Evolutionary conservation across 1,139 yeast species (phyloP), one percentile per base, ranked within the genome.

Genomic region (Yamadazyma trypodendri): DNA sequence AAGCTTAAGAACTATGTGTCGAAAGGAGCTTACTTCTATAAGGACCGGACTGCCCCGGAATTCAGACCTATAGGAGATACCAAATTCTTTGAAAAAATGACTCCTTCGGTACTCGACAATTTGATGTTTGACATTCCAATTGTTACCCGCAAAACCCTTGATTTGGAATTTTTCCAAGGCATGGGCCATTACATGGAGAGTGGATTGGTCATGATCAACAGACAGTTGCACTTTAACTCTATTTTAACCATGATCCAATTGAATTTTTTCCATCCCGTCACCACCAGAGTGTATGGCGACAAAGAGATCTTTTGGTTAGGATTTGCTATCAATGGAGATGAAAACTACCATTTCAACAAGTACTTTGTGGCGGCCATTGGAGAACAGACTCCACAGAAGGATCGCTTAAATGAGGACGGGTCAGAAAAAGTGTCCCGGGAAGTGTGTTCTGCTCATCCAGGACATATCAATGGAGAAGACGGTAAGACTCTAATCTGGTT

Each of bases 371-470:
- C 65, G 7, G 54, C 68, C 2, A 48, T 63, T 31, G 69, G 69
- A 8, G 45, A 41, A 14, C 44, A 50, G 22, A 61, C 68, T 11
- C 59, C 62, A 4, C 31, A 24, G 15, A 29, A 33, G 5, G 58
- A 60, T 12, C 41, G 61, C 35, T 34, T 51, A 8, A 52, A 46
- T 30, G 27, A 40, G 6, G 50, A 56, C 24, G 63, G 63, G 2
- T 40, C 49, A 9, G 39, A 49, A 1, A 50, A 48, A 35, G 35
- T 43, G 12, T 48, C 63, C 6, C 45, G 40, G 38, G 77, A 72
- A 45, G 29, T 70, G 6, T 70, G 76, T 41, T 60, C 72, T 4
- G 63, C 70, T 11, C 76, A 70, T 46, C 76, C 77, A 1, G 76
- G 70, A 5, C 76, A 71, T 46, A 43, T 61, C 32, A 52, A 50